phyloP scores from a whole-genome alignment of 257 asterid genomes.

The Solanum raphanifolium region DNA sequence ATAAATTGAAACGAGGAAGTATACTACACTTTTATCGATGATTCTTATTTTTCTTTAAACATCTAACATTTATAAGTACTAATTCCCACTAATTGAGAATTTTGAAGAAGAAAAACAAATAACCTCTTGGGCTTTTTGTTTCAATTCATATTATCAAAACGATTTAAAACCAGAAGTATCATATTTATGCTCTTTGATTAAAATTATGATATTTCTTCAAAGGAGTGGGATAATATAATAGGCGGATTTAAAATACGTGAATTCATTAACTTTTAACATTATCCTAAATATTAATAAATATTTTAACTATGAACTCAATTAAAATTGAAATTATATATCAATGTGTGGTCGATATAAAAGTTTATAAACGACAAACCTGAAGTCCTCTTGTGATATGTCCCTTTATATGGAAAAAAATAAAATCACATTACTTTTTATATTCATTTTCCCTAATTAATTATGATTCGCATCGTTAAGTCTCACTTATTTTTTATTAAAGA shows the following conservation, averaged over 20 bases:
- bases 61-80: neutral
- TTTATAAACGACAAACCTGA: neutral
- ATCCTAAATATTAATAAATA: too few species aligned
- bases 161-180: neutral
- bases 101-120: neutral
- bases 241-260: neutral
- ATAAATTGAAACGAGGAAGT: neutral
- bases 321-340: neutral
- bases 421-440: neutral
- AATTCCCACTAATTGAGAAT: neutral
- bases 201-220: neutral
- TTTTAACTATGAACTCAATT: too few species aligned
- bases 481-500: neutral
- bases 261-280: neutral
- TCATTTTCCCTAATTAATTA: accelerated
- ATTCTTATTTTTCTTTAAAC: neutral
- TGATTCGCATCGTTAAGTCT: neutral
- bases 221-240: neutral
- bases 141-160: neutral
- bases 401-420: neutral
- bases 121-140: neutral
- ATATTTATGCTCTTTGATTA: neutral
- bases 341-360: neutral
- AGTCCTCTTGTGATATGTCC: neutral
- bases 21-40: neutral